phyloP scores from a whole-genome alignment of 805 yeast species.

The Kurtzmaniella cleridarum region DNA sequence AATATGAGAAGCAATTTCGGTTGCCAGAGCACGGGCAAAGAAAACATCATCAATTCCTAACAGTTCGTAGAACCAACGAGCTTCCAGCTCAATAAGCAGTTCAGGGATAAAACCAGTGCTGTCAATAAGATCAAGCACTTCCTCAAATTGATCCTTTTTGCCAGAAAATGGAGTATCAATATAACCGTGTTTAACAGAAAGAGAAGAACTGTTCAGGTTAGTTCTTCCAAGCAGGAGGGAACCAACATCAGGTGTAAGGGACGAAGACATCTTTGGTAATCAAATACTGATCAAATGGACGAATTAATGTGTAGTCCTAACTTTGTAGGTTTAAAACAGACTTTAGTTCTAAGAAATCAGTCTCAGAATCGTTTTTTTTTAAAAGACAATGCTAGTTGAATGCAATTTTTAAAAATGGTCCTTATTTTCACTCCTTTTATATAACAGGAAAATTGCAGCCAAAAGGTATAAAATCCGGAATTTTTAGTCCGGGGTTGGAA shows the following conservation, averaged over 20 bases:
- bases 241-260: slow-evolving; percentile 14
- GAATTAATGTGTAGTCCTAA: neutral
- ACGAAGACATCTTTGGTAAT: neutral
- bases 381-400: no score
- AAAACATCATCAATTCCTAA: slow-evolving; percentile 90
- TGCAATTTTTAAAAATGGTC: no score
- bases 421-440: no score
- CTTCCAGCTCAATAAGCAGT: slow-evolving; percentile 75
- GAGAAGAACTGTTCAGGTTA: slow-evolving; percentile 26
- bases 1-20: slow-evolving; percentile 76
- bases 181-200: slow-evolving; percentile 52
- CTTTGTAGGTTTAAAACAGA: neutral
- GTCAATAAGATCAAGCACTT: slow-evolving; percentile 77
- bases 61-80: slow-evolving; percentile 81
- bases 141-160: slow-evolving; percentile 72
- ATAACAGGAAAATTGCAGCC: no score
- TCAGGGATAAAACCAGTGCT: slow-evolving; percentile 88
- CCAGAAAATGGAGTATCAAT: slow-evolving; percentile 72
- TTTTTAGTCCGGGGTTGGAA: no score
- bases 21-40: slow-evolving; percentile 80
- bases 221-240: slow-evolving; percentile 19
- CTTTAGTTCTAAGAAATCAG: no score
- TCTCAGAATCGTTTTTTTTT: no score
- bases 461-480: no score
- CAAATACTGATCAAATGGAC: neutral